Evolutionary conservation across 371 early-diverging fungal species (phyloP).

Genomic region (Mucor velutinosus): DNA sequence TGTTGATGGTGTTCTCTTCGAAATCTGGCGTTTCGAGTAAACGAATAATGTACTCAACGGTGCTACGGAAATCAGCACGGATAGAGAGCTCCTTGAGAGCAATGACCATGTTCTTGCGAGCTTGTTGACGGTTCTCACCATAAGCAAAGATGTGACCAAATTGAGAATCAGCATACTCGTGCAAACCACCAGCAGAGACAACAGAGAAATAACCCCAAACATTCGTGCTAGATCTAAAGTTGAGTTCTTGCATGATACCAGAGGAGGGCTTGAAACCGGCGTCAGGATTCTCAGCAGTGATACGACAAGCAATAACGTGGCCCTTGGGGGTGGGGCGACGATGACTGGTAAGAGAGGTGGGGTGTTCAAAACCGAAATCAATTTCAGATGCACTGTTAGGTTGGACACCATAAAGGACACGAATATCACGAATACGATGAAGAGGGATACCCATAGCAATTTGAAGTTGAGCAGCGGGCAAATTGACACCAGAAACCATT

Average conservation of each 20-base stretch:
- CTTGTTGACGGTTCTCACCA: constrained; percentile 92
- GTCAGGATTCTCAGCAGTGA: constrained; percentile 99
- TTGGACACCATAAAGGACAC: constrained; percentile 89
- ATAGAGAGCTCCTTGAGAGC: constrained; percentile 98
- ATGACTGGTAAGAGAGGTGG: constrained; percentile 75
- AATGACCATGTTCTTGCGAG: constrained; percentile 95
- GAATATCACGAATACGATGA: constrained; percentile 92
- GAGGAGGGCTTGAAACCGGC: constrained; percentile 98
- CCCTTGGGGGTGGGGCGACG: constrained; percentile 94
- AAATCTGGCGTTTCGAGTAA: constrained; percentile 92
- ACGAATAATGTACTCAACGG: constrained; percentile 95
- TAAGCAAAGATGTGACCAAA: constrained; percentile 99
- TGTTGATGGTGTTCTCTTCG: constrained; percentile 88
- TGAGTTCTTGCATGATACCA: constrained; percentile 95
- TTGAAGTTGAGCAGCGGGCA: constrained; percentile 97
- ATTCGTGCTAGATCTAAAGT: constrained; percentile 91
- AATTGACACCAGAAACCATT: constrained; percentile 97
- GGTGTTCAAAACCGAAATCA: constrained; percentile 89
- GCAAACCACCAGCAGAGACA: constrained; percentile 91
- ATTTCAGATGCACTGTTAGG: constrained; percentile 85
- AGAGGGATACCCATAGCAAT: constrained; percentile 98
- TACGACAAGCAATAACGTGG: constrained; percentile 98
- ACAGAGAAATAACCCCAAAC: constrained; percentile 99
- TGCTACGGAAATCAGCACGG: constrained; percentile 97
- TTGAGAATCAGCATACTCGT: constrained; percentile 99